Percentiles rank a stretch among this genome's conserved stretches.
phyloP scores from a whole-genome alignment of 768 basidiomycete species.

The Phlebiopsis gigantea region DNA sequence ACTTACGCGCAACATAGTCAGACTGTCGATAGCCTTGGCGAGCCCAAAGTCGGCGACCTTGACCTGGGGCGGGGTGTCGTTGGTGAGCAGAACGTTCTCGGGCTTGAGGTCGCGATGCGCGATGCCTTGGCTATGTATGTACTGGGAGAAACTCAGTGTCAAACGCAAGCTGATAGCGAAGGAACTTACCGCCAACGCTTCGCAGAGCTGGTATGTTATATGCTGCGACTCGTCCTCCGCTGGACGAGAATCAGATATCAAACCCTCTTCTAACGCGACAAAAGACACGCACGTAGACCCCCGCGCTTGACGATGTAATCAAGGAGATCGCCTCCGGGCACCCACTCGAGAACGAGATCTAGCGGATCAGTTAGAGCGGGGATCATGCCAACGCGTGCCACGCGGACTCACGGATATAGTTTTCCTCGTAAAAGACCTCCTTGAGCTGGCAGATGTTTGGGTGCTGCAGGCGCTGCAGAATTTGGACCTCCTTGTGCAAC shows the following conservation, averaged over 20 bases:
- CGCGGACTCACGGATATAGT: slow-evolving; percentile 47
- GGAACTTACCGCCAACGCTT: slow-evolving; percentile 59
- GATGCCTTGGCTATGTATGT: slow-evolving; percentile 70
- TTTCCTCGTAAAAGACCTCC: slow-evolving; percentile 67
- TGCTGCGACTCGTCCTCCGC: slow-evolving; percentile 56
- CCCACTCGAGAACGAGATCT: slow-evolving; percentile 81
- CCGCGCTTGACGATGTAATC: slow-evolving; percentile 63
- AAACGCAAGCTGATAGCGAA: neutral
- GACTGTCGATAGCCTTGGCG: slow-evolving; percentile 82
- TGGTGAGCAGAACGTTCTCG: slow-evolving; percentile 85
- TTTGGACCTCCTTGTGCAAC: slow-evolving; percentile 30
- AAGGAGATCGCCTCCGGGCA: slow-evolving; percentile 86
- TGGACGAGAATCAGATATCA: too few relatives aligned
- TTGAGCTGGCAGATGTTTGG: slow-evolving; percentile 78
- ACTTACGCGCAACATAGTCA: slow-evolving; percentile 67
- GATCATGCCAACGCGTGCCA: slow-evolving; percentile 17
- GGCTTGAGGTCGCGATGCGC: slow-evolving; percentile 95
- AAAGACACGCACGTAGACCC: slow-evolving; percentile 51
- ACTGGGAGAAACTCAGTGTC: slow-evolving; percentile 27
- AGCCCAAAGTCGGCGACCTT: slow-evolving; percentile 97
- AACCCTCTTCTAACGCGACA: neutral
- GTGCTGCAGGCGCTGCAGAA: slow-evolving; percentile 73
- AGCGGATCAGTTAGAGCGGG: slow-evolving; percentile 28
- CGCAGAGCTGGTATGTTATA: slow-evolving; percentile 79
- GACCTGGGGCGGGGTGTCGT: slow-evolving; percentile 57